Conservation (phyloP, 169 alveolate species). For the Cryptosporidium felis region DNA sequence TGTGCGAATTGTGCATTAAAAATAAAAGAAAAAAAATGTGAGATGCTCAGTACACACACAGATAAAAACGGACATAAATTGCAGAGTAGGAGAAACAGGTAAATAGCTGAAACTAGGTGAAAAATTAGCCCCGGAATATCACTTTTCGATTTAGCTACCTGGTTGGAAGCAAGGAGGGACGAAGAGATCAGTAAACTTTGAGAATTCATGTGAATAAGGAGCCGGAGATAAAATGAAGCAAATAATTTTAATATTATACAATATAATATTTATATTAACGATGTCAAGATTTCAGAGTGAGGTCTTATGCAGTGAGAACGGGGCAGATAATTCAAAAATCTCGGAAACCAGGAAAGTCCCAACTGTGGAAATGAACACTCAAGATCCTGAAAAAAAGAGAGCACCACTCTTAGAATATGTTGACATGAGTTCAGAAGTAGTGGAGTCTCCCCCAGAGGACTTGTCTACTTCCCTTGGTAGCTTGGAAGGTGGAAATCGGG, state of each 20-base stretch:
- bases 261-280: background rate
- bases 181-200: too few relatives aligned
- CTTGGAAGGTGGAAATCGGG: too few relatives aligned
- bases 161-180: too few relatives aligned
- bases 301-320: background rate
- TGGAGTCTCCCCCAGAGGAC: too few relatives aligned
- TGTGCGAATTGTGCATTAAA: background rate
- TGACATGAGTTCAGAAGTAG: conserved; percentile 9
- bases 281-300: background rate
- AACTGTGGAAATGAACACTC: background rate
- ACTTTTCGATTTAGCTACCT: too few relatives aligned
- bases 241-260: background rate
- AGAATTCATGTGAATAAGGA: conserved; percentile 19
- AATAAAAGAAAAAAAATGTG: background rate
- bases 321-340: background rate
- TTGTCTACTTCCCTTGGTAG: too few relatives aligned
- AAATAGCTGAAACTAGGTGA: too few relatives aligned
- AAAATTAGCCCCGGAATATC: too few relatives aligned
- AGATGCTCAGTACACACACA: conserved; percentile 24
- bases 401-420: background rate
- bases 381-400: background rate
- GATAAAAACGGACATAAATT: too few relatives aligned
- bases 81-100: too few relatives aligned
- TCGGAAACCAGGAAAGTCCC: background rate
- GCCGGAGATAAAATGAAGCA: background rate